phyloP scores from a whole-genome alignment of 1,284 basidiomycete species.

The Ceraceosorus guamensis region DNA sequence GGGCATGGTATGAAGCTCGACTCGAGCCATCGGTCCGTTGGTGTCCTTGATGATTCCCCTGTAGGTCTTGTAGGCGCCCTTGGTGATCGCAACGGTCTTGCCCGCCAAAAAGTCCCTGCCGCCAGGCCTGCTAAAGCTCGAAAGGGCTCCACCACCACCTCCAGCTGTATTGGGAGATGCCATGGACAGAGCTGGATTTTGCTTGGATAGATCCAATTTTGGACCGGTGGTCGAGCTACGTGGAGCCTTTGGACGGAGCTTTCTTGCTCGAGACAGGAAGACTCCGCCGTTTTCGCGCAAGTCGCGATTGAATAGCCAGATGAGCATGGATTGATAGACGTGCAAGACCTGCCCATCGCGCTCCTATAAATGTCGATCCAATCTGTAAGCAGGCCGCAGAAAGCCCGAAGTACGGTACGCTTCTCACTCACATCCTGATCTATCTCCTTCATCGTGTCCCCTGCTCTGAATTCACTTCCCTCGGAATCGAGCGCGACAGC shows the following conservation, averaged over 20 bases:
- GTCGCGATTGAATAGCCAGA: conserved; percentile 89
- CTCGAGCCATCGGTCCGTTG: conserved; percentile 75
- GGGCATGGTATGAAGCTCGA: conserved; percentile 84
- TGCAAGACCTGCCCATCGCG: conserved; percentile 91
- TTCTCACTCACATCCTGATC: conserved; percentile 62
- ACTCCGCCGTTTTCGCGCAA: conserved; percentile 84
- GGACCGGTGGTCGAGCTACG: conserved; percentile 19
- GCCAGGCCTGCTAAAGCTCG: conserved; percentile 63
- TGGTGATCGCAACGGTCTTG: conserved; percentile 68
- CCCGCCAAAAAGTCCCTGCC: conserved; percentile 78
- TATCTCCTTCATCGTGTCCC: conserved; percentile 88
- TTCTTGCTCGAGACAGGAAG: conserved; percentile 64
- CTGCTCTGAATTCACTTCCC: conserved; percentile 65
- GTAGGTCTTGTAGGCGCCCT: conserved; percentile 85
- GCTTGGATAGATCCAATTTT: conserved; percentile 73
- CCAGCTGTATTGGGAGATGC: conserved; percentile 47
- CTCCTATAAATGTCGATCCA: conserved; percentile 46
- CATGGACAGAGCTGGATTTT: conserved; percentile 70
- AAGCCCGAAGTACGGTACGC: conserved; percentile 39
- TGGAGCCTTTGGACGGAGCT: conserved; percentile 61
- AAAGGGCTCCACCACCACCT: conserved; percentile 71
- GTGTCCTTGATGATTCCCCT: conserved; percentile 91
- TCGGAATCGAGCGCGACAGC: conserved; percentile 85
- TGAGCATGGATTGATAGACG: conserved; percentile 88
- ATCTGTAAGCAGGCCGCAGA: no score